Base-by-base conservation (phyloP, 495 filamentous ascomycete species). In the Penicillium bovifimosum region DNA sequence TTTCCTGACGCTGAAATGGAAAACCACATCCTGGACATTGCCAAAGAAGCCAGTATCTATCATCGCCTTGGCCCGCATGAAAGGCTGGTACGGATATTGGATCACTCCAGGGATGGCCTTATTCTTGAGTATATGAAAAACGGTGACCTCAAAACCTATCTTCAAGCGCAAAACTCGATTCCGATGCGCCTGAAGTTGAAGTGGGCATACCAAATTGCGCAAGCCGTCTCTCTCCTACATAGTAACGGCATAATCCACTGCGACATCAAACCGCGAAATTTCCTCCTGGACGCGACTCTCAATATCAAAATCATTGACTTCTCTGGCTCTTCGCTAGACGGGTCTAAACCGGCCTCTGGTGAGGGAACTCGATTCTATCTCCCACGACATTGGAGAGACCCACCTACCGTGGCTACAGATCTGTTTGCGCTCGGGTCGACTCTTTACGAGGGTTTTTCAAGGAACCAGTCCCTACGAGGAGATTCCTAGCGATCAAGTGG, bases 81-180 rank as follows among this genome's bases (percentile, higher is more conserved):
- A 33, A 54, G 58, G 44, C 46, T 66, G 10, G 58, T 64, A 27
- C 55, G 54, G 50, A 44, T 64, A 38, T 41, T 64, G 10, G 55
- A 40, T 55, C 62, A 63, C 26, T 64, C 55, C 24, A 46, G 34
- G 32, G 57, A 61, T 41, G 50, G 50, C 24, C 50, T 61, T 41
- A 28, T 57, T 35, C 47, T 68, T 53, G 64, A 69, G 36, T 65
- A 60, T 42, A 69, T 69, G 64, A 48, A 56, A 60, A 64, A 67
- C 50, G 59, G 59, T 49, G 46, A 58, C 45, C 47, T 67, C n/a
- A 56, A 61, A 43, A 56, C 50, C 38, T 69, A 60, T 53, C 53
- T 69, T 28, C 39, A 51, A 27, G 33, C 45, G 8, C 32, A 63
- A 36, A 51, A 59, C 45, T 54, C 51, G 28, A 52, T 67, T 13